These are phyloP conservation scores for Puccinia coronata DNA, from an alignment of 1,284 basidiomycete species.

Conservation along the genomic window DNA sequence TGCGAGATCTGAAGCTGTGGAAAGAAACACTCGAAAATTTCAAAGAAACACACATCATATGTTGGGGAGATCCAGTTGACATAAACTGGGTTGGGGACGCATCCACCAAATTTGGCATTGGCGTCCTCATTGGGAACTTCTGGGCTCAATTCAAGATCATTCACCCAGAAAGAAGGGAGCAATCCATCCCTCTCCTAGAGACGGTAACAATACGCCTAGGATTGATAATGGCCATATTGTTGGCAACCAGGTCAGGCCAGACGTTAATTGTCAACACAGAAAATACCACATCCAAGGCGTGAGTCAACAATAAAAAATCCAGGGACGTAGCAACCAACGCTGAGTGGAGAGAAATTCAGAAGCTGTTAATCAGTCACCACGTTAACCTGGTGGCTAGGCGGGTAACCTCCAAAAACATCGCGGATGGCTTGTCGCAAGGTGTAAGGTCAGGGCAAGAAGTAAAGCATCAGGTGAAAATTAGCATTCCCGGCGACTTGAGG, in stretches of 20 bases:
- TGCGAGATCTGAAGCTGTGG: background rate
- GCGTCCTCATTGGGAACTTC: background rate
- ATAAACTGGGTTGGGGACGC: no score
- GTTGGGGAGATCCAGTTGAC: background rate
- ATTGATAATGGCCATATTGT: background rate
- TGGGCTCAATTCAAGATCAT: background rate
- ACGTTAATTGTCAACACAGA: background rate
- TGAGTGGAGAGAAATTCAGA: conserved; percentile 19
- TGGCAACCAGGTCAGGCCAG: background rate
- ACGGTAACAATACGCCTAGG: background rate
- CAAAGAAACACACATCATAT: background rate
- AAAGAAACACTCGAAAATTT: background rate
- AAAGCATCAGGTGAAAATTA: background rate
- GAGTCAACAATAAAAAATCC: background rate
- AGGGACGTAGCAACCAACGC: background rate
- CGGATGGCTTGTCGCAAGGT: conserved; percentile 17
- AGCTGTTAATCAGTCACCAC: background rate
- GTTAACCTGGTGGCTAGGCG: background rate
- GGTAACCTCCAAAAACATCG: no score
- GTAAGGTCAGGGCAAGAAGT: background rate
- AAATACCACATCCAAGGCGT: background rate
- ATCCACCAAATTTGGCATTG: no score
- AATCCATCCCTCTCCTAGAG: no score
- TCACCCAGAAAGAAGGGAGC: background rate
- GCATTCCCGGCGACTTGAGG: no score